These are phyloP conservation scores for Solanum ossicruentum DNA, from an alignment of 257 asterid genomes.

Conservation along the genomic window DNA sequence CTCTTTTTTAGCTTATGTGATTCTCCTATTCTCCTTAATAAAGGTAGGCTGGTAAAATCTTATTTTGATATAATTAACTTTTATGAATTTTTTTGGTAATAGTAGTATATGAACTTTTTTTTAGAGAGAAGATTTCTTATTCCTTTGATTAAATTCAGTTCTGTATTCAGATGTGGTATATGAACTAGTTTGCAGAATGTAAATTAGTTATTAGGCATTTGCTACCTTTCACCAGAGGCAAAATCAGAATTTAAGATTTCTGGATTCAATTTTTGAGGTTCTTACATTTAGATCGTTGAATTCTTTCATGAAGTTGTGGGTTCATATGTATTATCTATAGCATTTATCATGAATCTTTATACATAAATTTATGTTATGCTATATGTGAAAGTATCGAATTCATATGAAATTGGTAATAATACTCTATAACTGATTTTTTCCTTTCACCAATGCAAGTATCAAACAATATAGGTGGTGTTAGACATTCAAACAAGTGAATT, in stretches of 20 bases:
- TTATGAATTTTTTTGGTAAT: background rate
- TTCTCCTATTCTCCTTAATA: slow-evolving; percentile 10
- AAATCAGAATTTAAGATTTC: background rate
- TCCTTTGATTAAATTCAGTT: no score
- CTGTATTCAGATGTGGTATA: background rate
- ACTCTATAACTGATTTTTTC: no score
- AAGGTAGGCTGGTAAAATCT: slow-evolving; percentile 10
- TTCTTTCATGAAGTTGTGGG: no score
- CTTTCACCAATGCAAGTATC: background rate
- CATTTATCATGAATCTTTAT: no score
- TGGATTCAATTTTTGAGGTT: background rate
- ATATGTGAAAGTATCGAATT: no score
- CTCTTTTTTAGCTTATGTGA: slow-evolving; percentile 15
- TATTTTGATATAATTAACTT: background rate
- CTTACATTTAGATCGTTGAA: background rate
- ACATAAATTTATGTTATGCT: no score
- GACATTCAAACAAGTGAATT: background rate
- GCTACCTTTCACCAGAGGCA: background rate
- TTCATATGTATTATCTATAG: no score
- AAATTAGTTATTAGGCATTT: background rate
- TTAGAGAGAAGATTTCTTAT: no score
- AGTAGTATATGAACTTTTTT: no score
- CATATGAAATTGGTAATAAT: no score
- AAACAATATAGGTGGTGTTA: background rate
- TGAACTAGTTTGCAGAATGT: background rate